phyloP scores from a whole-genome alignment of 805 yeast species.

The Starmerella bombi region DNA sequence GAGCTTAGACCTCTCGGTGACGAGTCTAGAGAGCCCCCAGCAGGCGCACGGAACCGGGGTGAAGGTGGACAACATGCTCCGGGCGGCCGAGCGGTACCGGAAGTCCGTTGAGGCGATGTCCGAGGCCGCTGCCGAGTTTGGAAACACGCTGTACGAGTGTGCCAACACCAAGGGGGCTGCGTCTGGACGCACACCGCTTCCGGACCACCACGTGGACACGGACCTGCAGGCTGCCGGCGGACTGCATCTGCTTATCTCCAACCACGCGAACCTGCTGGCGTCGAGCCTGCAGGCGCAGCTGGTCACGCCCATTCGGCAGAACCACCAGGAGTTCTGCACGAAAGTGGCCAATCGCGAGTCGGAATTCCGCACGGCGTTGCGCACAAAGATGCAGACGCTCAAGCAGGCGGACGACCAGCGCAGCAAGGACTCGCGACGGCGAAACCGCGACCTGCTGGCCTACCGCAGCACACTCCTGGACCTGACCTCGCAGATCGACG shows the following conservation, averaged over 20 bases:
- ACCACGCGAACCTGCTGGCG: conserved; percentile 61
- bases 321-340: conserved; percentile 34
- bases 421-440: conserved; percentile 42
- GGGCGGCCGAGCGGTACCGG: conserved; percentile 37
- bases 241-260: conserved; percentile 58
- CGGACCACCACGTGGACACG: conserved; percentile 33
- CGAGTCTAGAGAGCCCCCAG: conserved; percentile 12
- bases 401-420: conserved; percentile 51
- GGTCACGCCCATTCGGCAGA: conserved; percentile 38
- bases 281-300: conserved; percentile 43
- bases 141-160: conserved; percentile 51
- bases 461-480: conserved; percentile 56
- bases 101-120: conserved; percentile 38
- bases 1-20: conserved; percentile 8
- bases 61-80: conserved; percentile 32
- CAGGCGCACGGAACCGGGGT: conserved; percentile 10
- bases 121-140: conserved; percentile 56
- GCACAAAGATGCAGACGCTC: conserved; percentile 39
- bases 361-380: conserved; percentile 41
- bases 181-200: conserved; percentile 11
- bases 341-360: conserved; percentile 38
- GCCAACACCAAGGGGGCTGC: conserved; percentile 44
- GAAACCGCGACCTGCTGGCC: conserved; percentile 49
- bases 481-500: conserved; percentile 63
- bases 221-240: conserved; percentile 65